phyloP scores from a whole-genome alignment of 768 basidiomycete species.

The Russula virescens region DNA sequence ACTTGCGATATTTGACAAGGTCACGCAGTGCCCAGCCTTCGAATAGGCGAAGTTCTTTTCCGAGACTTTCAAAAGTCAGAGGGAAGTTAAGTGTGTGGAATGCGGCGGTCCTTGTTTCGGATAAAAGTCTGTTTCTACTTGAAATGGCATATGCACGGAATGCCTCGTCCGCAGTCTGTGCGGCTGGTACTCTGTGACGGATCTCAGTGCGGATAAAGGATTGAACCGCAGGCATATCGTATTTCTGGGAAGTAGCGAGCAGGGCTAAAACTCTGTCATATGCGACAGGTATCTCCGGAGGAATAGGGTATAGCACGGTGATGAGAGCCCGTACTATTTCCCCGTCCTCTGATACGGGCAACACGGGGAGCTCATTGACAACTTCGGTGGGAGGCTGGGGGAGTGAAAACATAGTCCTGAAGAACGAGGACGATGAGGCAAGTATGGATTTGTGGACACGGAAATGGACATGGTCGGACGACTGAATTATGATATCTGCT shows the following conservation, averaged over 20 bases:
- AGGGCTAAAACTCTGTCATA: slow-evolving; percentile 1
- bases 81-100: slow-evolving; percentile 6
- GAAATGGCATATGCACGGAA: slow-evolving; percentile 22
- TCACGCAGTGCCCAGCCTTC: background rate
- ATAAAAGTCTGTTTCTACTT: background rate
- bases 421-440: slow-evolving; percentile 29
- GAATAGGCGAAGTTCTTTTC: background rate
- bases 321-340: slow-evolving; percentile 14
- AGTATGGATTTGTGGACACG: slow-evolving; percentile 32
- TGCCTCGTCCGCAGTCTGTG: background rate
- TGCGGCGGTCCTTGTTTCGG: background rate
- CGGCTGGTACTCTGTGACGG: background rate
- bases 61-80: slow-evolving; percentile 7
- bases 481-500: slow-evolving; percentile 7
- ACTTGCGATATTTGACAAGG: slow-evolving; percentile 1
- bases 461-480: slow-evolving; percentile 20
- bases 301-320: slow-evolving; percentile 11
- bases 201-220: slow-evolving; percentile 1
- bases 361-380: slow-evolving; percentile 16
- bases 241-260: slow-evolving; percentile 26
- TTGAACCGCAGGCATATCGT: slow-evolving; percentile 23
- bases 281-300: slow-evolving; percentile 1
- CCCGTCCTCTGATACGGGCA: slow-evolving; percentile 14
- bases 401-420: slow-evolving; percentile 29
- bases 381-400: slow-evolving; percentile 17